phyloP scores from a whole-genome alignment of 768 basidiomycete species.

The Collybiopsis luxurians region DNA sequence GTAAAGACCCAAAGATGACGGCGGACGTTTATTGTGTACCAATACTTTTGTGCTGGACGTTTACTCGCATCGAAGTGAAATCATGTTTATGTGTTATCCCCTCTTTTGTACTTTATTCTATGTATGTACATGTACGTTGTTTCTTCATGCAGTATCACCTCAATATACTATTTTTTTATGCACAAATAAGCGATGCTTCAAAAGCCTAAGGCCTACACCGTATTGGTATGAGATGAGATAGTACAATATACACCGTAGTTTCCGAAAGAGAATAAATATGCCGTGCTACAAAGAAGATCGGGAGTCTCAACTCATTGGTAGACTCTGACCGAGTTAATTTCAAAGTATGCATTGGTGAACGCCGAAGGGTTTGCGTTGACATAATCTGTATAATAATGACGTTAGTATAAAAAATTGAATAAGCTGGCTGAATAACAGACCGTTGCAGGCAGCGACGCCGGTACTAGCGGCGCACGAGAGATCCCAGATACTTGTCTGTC shows the following conservation, averaged over 20 bases:
- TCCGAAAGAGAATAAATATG: too few species aligned
- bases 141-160: too few species aligned
- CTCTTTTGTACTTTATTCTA: too few species aligned
- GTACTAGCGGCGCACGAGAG: conserved; percentile 2
- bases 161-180: background rate
- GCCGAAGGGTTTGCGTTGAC: conserved; percentile 6
- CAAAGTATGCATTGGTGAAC: conserved; percentile 7
- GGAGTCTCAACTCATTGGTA: conserved; percentile 1
- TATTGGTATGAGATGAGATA: too few species aligned
- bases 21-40: too few species aligned
- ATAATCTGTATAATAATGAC: background rate
- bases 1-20: too few species aligned
- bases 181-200: too few species aligned
- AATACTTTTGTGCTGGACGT: background rate
- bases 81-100: too few species aligned
- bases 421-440: background rate
- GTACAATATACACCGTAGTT: too few species aligned
- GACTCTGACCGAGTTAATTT: conserved; percentile 1
- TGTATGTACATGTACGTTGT: too few species aligned
- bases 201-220: too few species aligned
- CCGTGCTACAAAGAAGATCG: background rate
- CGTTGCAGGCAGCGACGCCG: conserved; percentile 2
- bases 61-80: too few species aligned
- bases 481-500: background rate
- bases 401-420: background rate